phyloP scores from a whole-genome alignment of 306 rosid species.

The Pterocarpus macrocarpus region DNA sequence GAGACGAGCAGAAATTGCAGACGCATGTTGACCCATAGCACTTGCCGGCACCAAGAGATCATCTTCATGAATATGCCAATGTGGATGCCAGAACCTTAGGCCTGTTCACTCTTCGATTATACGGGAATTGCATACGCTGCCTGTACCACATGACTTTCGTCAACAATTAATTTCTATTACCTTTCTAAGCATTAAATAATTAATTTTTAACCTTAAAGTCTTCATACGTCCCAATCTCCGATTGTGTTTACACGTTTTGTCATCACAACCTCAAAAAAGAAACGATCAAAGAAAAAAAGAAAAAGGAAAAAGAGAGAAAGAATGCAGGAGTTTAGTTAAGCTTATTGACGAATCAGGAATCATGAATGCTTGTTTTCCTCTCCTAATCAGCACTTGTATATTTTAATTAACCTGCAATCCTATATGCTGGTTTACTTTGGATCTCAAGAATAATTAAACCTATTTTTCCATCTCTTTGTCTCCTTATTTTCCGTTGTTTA shows the following conservation, averaged over 20 bases:
- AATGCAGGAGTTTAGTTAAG: not conserved
- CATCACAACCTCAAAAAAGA: not conserved
- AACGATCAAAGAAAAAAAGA: not conserved
- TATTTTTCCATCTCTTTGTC: not conserved
- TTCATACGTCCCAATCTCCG: not conserved
- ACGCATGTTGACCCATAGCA: conserved; percentile 15
- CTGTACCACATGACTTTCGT: not conserved
- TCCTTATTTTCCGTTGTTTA: not conserved
- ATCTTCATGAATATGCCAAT: not conserved
- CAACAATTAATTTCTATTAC: not conserved
- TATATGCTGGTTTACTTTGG: not conserved
- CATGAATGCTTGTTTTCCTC: conserved; percentile 3
- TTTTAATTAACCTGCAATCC: not conserved
- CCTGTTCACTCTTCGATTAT: conserved; percentile 26
- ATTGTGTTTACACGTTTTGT: conserved; percentile 22
- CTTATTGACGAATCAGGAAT: conserved; percentile 5
- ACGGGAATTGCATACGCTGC: conserved; percentile 24
- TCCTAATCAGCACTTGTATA: not conserved
- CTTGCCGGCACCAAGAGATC: conserved; percentile 23
- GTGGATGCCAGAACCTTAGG: conserved; percentile 21
- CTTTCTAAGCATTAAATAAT: not conserved
- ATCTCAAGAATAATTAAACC: not conserved
- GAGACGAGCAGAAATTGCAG: not conserved
- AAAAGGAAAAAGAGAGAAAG: not conserved
- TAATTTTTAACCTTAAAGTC: not conserved